Base-by-base conservation (phyloP, 192 early-diverging fungal species). In the Backusella circina region DNA sequence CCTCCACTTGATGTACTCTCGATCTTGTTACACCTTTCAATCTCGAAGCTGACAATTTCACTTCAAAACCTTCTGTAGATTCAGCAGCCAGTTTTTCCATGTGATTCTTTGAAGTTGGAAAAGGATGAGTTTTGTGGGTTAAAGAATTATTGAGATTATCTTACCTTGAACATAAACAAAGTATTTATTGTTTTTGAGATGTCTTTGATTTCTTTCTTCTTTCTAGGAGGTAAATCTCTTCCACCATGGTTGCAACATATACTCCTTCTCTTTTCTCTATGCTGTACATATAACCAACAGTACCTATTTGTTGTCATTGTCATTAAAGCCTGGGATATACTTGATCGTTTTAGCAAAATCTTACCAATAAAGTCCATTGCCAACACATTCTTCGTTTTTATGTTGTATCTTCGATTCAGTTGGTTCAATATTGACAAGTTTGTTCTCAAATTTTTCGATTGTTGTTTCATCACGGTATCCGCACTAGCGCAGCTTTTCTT, bases 351-450 rank as follows among this genome's bases (percentile, higher is more conserved):
- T 64, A 64, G 57, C n/a, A 64, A 64, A 64, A 28, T 10, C 57
- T 64, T 64, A 64, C 57, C 57, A 64, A 64, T 31, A 64, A 64
- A 64, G 10, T 64, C 57, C 57, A 64, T 64, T 9, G 57, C 57
- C 21, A 64, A 4, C 2, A 21, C n/a, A 64, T 64, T 64, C 57
- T 64, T 64, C 30, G 57, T 64, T 64, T 64, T 64, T 64, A 26
- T 64, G 57, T 12, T 64, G 57, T 64, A 64, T 64, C n/a, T 64
- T 64, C 15, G 57, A 23, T 64, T 64, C 57, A 64, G n/a, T 31
- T 64, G 57, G 30, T 64, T 64, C 23, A 64, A 31, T 30, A 64
- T 64, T 8, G 57, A 30, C 57, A 64, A 64, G 57, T 64, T 64
- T 28, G 57, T 28, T 64, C 57, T 23, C 30, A 28, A 31, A 28